Evolutionary conservation across 495 filamentous ascomycete species (phyloP), one percentile per base, ranked within the genome.

Genomic region (Penicillium turbatum): DNA sequence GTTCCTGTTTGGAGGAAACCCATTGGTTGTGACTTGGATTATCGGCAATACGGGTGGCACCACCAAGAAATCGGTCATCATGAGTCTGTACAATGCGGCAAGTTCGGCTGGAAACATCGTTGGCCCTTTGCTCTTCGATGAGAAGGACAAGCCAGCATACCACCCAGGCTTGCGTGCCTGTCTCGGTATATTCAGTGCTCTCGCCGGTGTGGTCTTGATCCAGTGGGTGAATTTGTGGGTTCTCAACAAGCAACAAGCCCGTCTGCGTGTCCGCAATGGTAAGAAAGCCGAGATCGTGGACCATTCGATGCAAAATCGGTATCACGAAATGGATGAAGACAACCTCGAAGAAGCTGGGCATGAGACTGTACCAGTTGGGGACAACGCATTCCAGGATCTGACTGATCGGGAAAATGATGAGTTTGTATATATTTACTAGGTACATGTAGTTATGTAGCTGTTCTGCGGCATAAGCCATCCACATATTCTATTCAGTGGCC

Each of bases 331-430:
- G 27, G 59, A 58, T 7, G 62, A 62, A 13, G 57, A 51, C 30
- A 24, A 47, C 19, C 27, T 39, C n/a, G 65, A 55, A 43, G 62
- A 44, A 16, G 62, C 39, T 10, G 63, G 35, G 13, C 34, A 44
- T n/a, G 61, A 60, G 34, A 55, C 55, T 27, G 46, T 57, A 2
- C 60, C 60, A 43, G 67, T 60, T 60, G 76, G 59, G 10, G 64
- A 60, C 39, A 52, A 76, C 32, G 79, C 75, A 10, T 79, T 81
- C 47, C 48, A 70, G 44, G 84, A 85, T 67, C 50, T 84, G 62
- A 86, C 82, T 24, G 83, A 86, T 60, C 62, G 79, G 29, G 66
- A 83, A 69, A 86, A 87, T 59, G 82, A 86, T 56, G 82, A 86
- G 67, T 85, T 86, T 71, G 76, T 85, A 6, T 85, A 84, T 72